Evolutionary conservation across 2,329 filamentous ascomycete genomes (phyloP).

Genomic region (Epichloe festucae): DNA sequence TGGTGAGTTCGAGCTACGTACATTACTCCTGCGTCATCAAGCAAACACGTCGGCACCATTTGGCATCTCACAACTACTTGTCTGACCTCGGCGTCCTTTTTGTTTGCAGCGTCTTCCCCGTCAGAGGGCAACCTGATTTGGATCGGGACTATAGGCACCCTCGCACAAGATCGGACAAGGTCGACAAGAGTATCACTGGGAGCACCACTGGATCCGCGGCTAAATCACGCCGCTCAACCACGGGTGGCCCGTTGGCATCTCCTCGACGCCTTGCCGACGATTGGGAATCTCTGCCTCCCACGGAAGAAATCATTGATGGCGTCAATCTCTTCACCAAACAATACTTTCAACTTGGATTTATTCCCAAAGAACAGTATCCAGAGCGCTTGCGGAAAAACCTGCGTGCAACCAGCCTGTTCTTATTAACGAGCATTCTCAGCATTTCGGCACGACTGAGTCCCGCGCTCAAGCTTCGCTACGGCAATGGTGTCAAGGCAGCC

Average conservation of each 20-base stretch:
- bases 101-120: constrained; percentile 33
- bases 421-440: constrained; percentile 41
- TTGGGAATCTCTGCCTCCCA: constrained; percentile 37
- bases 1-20: constrained; percentile 28
- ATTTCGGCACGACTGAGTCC: constrained; percentile 43
- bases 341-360: constrained; percentile 48
- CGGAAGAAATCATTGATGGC: constrained; percentile 37
- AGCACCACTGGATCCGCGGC: constrained; percentile 23
- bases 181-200: constrained; percentile 24
- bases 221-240: constrained; percentile 22
- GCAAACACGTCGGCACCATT: too few relatives aligned
- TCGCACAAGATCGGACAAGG: constrained; percentile 35
- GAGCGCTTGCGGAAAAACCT: constrained; percentile 32
- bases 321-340: constrained; percentile 39
- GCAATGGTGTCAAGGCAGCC: constrained; percentile 36
- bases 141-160: constrained; percentile 45
- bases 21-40: background rate
- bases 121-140: constrained; percentile 38
- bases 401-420: constrained; percentile 38
- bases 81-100: background rate
- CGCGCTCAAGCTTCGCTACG: constrained; percentile 32
- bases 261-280: constrained; percentile 20
- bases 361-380: constrained; percentile 39
- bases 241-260: constrained; percentile 16
- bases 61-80: background rate